A percentile compares a stretch with the other conserved stretches of the same genome.
Evolutionary conservation across 257 asterid genomes (phyloP).

Genomic region (Echium plantagineum): DNA sequence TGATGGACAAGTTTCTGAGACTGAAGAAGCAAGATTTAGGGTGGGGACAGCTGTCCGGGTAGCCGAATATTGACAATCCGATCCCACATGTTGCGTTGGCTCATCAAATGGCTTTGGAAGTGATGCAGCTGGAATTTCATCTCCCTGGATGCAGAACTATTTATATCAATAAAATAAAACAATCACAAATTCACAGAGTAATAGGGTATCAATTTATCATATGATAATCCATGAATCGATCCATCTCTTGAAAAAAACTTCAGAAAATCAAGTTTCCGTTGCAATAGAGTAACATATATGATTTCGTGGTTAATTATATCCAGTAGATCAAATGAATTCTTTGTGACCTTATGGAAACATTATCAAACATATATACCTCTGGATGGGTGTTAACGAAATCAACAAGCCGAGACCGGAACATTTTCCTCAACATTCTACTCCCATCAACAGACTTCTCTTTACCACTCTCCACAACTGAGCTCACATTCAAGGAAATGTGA

Average conservation of each 20-base stretch:
- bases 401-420: conserved; percentile 45
- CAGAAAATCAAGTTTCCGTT: no score
- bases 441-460: conserved; percentile 33
- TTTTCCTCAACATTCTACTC: conserved; percentile 39
- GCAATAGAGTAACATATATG: no score
- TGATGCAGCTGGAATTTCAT: conserved; percentile 68
- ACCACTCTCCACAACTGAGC: conserved; percentile 20
- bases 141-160: conserved; percentile 34
- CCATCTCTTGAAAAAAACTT: no score
- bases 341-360: no score
- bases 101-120: conserved; percentile 51
- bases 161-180: neutral
- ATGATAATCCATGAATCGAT: no score
- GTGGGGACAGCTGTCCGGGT: neutral
- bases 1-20: conserved; percentile 7
- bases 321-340: no score
- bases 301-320: no score
- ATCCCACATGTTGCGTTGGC: conserved; percentile 15
- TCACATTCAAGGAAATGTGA: conserved; percentile 15
- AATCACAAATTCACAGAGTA: neutral
- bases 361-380: conserved; percentile 30
- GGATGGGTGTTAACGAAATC: conserved; percentile 58
- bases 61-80: neutral
- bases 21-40: neutral
- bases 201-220: neutral